Evolutionary conservation across 176 grass and related monocot species (phyloP).

Genomic region (Triticum urartu): DNA sequence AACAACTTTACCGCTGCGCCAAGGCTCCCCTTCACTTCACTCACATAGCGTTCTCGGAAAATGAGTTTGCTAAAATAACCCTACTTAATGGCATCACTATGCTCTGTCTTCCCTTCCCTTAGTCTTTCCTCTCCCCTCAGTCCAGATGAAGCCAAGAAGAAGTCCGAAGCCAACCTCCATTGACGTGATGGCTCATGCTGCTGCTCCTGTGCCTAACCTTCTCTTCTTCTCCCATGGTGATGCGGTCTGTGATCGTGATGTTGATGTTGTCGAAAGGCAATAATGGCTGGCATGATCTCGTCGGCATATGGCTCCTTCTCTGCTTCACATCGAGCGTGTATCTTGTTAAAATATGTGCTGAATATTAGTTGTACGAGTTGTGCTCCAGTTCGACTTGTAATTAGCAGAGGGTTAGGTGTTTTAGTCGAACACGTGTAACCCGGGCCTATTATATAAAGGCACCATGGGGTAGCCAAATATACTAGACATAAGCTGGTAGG

Average conservation of each 20-base stretch:
- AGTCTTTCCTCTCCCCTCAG: background rate
- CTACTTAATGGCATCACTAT: background rate
- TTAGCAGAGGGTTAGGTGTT: too few relatives aligned
- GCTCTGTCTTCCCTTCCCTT: background rate
- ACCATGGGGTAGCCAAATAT: too few relatives aligned
- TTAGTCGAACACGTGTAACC: too few relatives aligned
- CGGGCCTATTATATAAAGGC: too few relatives aligned
- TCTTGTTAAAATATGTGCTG: background rate
- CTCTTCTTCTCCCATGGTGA: slow-evolving; percentile 2
- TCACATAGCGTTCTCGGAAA: background rate
- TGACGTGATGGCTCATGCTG: background rate
- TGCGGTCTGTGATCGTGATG: background rate
- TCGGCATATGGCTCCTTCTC: background rate
- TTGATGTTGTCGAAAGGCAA: background rate
- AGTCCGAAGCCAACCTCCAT: background rate
- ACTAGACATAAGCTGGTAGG: too few relatives aligned
- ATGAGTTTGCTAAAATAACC: background rate
- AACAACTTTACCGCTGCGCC: too few relatives aligned
- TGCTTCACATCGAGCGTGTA: background rate
- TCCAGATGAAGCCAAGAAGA: background rate
- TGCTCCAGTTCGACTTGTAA: too few relatives aligned
- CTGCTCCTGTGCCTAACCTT: background rate
- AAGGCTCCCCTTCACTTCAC: too few relatives aligned
- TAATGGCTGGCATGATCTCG: background rate
- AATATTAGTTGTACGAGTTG: too few relatives aligned